phyloP scores from a whole-genome alignment of 2,329 filamentous ascomycete genomes.

The Cordyceps militaris region DNA sequence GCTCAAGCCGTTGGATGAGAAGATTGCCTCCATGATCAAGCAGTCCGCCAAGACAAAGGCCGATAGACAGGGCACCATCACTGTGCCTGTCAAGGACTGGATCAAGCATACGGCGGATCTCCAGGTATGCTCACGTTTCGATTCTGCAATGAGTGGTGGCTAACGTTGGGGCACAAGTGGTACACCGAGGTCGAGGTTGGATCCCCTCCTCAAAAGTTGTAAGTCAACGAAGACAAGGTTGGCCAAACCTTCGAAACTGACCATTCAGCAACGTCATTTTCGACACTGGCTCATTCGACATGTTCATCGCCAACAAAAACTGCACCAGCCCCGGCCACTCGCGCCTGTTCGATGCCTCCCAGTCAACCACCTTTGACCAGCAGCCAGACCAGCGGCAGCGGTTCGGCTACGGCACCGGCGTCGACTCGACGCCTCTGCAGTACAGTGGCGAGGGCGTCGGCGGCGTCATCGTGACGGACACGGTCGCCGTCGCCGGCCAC shows the following conservation, averaged over 20 bases:
- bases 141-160: not conserved
- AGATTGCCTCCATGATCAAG: not conserved
- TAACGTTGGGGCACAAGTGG: constrained; percentile 8
- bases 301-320: constrained; percentile 23
- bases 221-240: constrained; percentile 14
- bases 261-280: constrained; percentile 24
- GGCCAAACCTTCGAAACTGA: not conserved
- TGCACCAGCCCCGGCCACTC: constrained; percentile 23
- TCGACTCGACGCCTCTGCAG: constrained; percentile 21
- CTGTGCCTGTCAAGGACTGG: constrained; percentile 9
- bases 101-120: constrained; percentile 10
- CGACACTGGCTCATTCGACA: constrained; percentile 24
- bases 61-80: not conserved
- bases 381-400: constrained; percentile 16
- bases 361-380: constrained; percentile 23
- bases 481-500: constrained; percentile 21
- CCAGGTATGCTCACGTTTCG: not conserved
- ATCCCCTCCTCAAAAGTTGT: constrained; percentile 23
- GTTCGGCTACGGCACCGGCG: constrained; percentile 22
- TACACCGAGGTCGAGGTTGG: constrained; percentile 14
- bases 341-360: constrained; percentile 21
- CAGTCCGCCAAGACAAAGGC: not conserved
- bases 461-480: constrained; percentile 24
- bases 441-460: constrained; percentile 11
- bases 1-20: constrained; percentile 7